Evolutionary conservation across 192 early-diverging fungal genomes (phyloP).

Genomic region (Umbelopsis isabellina): DNA sequence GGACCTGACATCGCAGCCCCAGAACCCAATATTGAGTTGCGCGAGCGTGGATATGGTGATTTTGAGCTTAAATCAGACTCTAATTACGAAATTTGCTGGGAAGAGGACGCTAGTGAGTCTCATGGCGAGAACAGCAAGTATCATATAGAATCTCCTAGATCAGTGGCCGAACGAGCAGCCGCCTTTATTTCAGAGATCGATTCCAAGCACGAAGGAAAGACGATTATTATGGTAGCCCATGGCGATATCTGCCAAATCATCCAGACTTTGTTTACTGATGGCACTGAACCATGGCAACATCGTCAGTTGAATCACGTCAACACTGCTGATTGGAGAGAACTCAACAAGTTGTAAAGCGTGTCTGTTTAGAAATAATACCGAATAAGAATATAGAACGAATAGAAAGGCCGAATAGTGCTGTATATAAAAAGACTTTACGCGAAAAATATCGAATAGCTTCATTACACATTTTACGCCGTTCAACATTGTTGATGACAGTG

Average conservation of each 20-base stretch:
- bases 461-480: background rate
- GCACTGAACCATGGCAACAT: constrained; percentile 47
- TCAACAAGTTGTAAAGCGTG: constrained; percentile 2
- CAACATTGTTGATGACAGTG: no score
- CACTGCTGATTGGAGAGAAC: constrained; percentile 50
- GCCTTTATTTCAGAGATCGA: constrained; percentile 43
- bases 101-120: constrained; percentile 34
- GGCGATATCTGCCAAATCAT: constrained; percentile 59
- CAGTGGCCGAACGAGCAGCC: constrained; percentile 33
- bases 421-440: background rate
- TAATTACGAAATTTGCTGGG: constrained; percentile 50
- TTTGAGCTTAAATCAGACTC: constrained; percentile 53
- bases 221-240: constrained; percentile 51
- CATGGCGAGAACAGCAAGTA: constrained; percentile 28
- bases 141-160: constrained; percentile 27
- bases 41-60: constrained; percentile 60
- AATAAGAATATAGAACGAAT: no score
- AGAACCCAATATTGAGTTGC: constrained; percentile 37
- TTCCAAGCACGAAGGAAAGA: constrained; percentile 26
- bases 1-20: constrained; percentile 22
- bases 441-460: background rate
- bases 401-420: background rate
- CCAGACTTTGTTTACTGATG: constrained; percentile 44
- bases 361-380: no score
- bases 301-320: constrained; percentile 49